Percentiles rank a stretch among this genome's conserved stretches.
These are phyloP conservation scores for Nemania sp. DNA, from an alignment of 2,329 filamentous ascomycete genomes.

Conservation along the genomic window DNA sequence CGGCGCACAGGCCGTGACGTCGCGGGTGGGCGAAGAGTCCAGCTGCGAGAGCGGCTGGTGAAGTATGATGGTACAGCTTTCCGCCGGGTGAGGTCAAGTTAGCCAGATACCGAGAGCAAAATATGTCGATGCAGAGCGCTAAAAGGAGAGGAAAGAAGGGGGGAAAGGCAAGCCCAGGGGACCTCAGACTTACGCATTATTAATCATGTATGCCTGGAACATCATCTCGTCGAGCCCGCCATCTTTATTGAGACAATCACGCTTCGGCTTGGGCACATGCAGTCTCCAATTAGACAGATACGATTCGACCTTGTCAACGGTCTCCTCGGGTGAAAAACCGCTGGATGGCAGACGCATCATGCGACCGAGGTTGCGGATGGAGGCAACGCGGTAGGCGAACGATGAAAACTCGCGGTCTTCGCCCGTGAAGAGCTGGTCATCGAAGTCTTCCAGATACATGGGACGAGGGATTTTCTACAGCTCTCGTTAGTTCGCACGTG, in stretches of 20 bases:
- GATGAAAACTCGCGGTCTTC: conserved; percentile 77
- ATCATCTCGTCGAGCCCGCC: conserved; percentile 84
- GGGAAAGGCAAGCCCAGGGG: conserved; percentile 6
- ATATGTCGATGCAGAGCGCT: neutral
- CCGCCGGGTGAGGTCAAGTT: conserved; percentile 1
- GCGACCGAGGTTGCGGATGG: conserved; percentile 74
- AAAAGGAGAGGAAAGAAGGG: neutral
- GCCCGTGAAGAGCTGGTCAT: conserved; percentile 72
- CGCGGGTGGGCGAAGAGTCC: conserved; percentile 60
- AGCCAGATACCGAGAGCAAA: neutral
- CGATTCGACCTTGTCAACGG: conserved; percentile 54
- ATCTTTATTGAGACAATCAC: conserved; percentile 67
- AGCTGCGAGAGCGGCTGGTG: conserved; percentile 80
- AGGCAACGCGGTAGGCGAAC: conserved; percentile 82
- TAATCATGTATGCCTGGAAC: conserved; percentile 87
- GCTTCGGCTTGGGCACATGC: conserved; percentile 74
- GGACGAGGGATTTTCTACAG: conserved; percentile 59
- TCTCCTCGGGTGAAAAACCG: conserved; percentile 57
- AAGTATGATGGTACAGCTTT: conserved; percentile 68
- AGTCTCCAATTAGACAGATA: conserved; percentile 74
- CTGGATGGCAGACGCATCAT: conserved; percentile 65
- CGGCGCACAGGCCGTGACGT: conserved; percentile 68
- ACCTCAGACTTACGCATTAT: conserved; percentile 51
- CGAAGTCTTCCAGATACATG: conserved; percentile 72
- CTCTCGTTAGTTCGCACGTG: conserved; percentile 3